Evolutionary conservation across 164 flowering plant genomes (phyloP), one percentile per base, ranked within the genome.

Genomic region (Tinospora cordifolia): DNA sequence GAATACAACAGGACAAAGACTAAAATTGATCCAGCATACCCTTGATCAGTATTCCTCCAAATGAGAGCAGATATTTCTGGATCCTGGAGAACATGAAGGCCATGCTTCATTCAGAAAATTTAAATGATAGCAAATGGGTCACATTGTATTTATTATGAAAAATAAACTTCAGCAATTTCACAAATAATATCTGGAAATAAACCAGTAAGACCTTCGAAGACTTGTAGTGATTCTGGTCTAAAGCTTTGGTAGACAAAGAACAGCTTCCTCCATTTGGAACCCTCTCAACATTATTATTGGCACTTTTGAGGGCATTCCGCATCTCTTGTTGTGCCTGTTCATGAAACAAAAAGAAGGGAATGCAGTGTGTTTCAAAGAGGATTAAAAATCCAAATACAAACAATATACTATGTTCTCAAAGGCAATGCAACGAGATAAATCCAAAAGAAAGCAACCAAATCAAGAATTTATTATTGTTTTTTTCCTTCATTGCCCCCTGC

Each of bases 281-380:
- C 62, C 68, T 70, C 66, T 58, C 67, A 41, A 36, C 71, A 58
- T 72, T 74, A 66, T 47, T 73, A 67, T 44, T 38, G 36, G 73
- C 74, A 72, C 80, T 78, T 74, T 46, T 71, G 69, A 78, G 74
- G 44, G 79, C 77, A 78, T 76, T 73, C 71, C 64, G 83, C 85
- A 85, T 82, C 78, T 75, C 79, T 80, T 68, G 75, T 36, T 72
- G 72, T 73, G 71, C 78, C 83, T 80, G 77, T 73, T 62, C 70
- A 73, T 36, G 49, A 63, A 49, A n/a, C n/a, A 69, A 68, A 15
- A 47, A 26, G 13, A 63, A 72, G 41, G 26, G n/a, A 73, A 62
- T 14, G 67, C 11, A 25, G 2, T 44, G 39, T 41, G 63, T 0
- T 71, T 68, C 30, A 65, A 66, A 69, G 67, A 73, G 34, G 30